Conservation (phyloP, 2,329 filamentous ascomycete species). For the Aurifilum marmelostoma region DNA sequence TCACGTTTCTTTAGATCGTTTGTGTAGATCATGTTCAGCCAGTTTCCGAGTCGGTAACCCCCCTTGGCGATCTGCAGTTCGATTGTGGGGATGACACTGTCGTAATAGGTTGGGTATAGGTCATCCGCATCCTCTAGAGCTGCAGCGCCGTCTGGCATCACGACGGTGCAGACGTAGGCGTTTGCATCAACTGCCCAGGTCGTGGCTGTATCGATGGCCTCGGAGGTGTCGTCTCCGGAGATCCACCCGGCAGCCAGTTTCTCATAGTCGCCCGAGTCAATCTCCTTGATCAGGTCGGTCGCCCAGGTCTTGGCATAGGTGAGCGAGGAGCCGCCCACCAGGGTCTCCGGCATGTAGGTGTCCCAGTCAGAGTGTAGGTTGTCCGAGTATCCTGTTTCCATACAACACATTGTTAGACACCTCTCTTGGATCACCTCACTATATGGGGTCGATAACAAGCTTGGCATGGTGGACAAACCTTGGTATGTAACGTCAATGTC, state of each 20-base stretch:
- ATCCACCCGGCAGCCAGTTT: conserved; percentile 42
- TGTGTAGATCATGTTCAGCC: conserved; percentile 36
- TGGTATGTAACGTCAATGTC: conserved; percentile 58
- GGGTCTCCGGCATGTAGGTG: conserved; percentile 50
- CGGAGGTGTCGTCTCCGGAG: conserved; percentile 41
- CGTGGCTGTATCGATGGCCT: conserved; percentile 43
- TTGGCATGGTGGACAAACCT: conserved; percentile 25
- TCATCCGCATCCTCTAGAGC: conserved; percentile 42
- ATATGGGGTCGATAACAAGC: not conserved
- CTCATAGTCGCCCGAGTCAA: conserved; percentile 43
- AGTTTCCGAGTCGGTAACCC: conserved; percentile 40
- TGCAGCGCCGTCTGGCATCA: conserved; percentile 45
- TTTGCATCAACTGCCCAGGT: conserved; percentile 49
- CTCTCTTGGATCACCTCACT: not conserved
- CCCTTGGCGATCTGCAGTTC: conserved; percentile 50
- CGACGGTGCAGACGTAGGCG: conserved; percentile 44
- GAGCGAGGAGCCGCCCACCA: conserved; percentile 42
- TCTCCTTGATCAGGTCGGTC: conserved; percentile 39
- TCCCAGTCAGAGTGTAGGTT: conserved; percentile 68
- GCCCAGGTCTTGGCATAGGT: conserved; percentile 43
- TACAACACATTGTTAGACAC: not conserved
- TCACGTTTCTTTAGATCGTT: conserved; percentile 31
- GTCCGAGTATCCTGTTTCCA: conserved; percentile 43
- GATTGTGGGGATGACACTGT: conserved; percentile 43
- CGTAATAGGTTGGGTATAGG: conserved; percentile 48